These are phyloP conservation scores for slime mould (Dictyostelium discoideum) DNA, from an alignment of 78 protist genomes.

Conservation along the genomic window DNA sequence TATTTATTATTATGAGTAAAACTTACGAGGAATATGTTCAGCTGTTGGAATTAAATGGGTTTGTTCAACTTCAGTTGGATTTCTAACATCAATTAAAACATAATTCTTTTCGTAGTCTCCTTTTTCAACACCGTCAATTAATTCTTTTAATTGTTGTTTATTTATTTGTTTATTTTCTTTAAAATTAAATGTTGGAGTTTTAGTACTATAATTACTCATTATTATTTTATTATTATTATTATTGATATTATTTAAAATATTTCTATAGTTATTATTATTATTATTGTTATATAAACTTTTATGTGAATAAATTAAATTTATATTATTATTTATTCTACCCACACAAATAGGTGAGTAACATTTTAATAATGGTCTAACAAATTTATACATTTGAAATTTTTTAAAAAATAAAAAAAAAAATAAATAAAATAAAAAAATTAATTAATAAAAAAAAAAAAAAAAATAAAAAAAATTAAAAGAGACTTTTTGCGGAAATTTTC, in stretches of 20 bases:
- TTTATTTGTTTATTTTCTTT: not conserved
- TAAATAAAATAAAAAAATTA: not conserved
- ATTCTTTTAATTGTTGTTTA: constrained; percentile 21
- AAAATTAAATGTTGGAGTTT: constrained; percentile 25
- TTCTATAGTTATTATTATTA: not conserved
- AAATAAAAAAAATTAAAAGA: too few relatives aligned
- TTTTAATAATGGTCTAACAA: not conserved
- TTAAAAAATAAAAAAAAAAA: not conserved
- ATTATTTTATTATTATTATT: not conserved
- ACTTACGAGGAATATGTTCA: constrained; percentile 50
- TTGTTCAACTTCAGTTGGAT: constrained; percentile 42
- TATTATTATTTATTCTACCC: not conserved
- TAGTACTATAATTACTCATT: not conserved
- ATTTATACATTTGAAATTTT: not conserved
- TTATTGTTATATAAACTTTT: not conserved
- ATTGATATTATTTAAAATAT: not conserved
- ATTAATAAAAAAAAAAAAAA: too few relatives aligned
- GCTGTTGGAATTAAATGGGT: constrained; percentile 50
- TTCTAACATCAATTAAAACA: constrained; percentile 63
- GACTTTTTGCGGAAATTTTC: too few relatives aligned
- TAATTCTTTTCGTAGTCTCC: not conserved
- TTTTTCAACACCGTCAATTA: not conserved
- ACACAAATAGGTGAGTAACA: not conserved
- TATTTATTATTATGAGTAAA: not conserved
- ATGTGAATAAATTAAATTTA: not conserved